Conservation (phyloP, 2,329 filamentous ascomycete species). For the Sclerotinia glacialis region DNA sequence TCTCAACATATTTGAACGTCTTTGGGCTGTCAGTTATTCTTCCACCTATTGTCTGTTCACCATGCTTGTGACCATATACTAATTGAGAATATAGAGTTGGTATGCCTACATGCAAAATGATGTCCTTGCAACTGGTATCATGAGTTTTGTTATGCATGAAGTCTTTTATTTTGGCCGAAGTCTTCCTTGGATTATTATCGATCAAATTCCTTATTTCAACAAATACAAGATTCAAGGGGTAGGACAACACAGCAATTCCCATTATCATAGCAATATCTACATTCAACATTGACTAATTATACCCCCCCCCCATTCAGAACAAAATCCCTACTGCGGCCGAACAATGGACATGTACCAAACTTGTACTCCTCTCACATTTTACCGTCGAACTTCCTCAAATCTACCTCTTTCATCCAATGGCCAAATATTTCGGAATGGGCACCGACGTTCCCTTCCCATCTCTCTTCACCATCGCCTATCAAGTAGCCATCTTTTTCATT, state of each 20-base stretch:
- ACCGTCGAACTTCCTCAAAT: slow-evolving; percentile 98
- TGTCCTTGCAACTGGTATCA: slow-evolving; percentile 90
- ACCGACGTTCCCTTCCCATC: slow-evolving; percentile 88
- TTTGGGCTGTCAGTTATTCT: slow-evolving; percentile 70
- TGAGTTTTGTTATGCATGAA: slow-evolving; percentile 97
- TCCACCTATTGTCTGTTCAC: neutral
- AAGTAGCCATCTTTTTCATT: slow-evolving; percentile 92
- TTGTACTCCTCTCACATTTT: slow-evolving; percentile 93
- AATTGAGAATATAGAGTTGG: slow-evolving; percentile 59
- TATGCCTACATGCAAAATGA: slow-evolving; percentile 99
- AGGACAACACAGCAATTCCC: neutral
- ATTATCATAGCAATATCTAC: neutral
- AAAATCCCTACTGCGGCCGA: slow-evolving; percentile 92
- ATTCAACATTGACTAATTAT: neutral
- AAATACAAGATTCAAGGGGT: slow-evolving; percentile 87
- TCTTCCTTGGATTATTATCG: slow-evolving; percentile 90
- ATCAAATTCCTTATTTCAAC: slow-evolving; percentile 80
- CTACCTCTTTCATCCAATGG: slow-evolving; percentile 98
- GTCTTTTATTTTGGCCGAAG: slow-evolving; percentile 85
- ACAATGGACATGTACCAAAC: slow-evolving; percentile 89
- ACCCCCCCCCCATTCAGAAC: slow-evolving; percentile 18
- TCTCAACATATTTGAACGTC: slow-evolving; percentile 79
- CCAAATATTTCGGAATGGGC: slow-evolving; percentile 84
- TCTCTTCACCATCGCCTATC: slow-evolving; percentile 79
- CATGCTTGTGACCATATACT: slow-evolving; percentile 23